Evolutionary conservation across 2,329 filamentous ascomycete genomes (phyloP), one percentile per base, ranked within the genome.

Genomic region (Fonsecaea monophora): DNA sequence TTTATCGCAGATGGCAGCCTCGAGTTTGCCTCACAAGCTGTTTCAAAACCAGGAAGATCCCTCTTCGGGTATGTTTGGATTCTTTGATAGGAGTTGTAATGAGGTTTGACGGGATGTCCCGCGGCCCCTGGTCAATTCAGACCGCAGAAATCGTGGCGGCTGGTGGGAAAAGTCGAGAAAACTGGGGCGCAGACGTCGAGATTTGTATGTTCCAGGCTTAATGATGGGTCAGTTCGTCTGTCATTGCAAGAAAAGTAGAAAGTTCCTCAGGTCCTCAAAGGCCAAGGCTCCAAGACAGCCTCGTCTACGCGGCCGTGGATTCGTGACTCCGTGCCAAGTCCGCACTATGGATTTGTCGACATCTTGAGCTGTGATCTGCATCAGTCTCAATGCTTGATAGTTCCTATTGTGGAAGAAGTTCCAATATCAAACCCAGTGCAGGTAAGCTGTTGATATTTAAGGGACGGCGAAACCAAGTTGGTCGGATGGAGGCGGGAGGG

Each of bases 271-370:
- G 34, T 61, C 65, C 37, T 59, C 57, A 30, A 25, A 13, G 40
- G 68, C 63, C 68, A 70, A 70, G 68, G 68, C 65, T 70, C 32
- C 54, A 58, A 58, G 50, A n/a, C 65, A 70, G 68, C 65, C 68
- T 70, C 42, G 66, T 62, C 59, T 54, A 50, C 59, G 40, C 25
- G 38, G 50, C 58, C 15, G n/a, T 25, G 18, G 37, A 48, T 34
- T 34, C 18, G 35, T 32, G 8, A 35, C 18, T 32, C 42, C 25
- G 48, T 58, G 65, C 38, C 64, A 62, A 53, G 54, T 37, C 40
- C 21, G 32, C 34, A 32, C 50, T 60, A 59, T 48, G 45, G 59
- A 50, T 30, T 18, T 37, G 32, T 18, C 12, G 15, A 21, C 61
- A n/a, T 25, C 35, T 55, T 13, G 34, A 25, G 37, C 21, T 45